These are phyloP conservation scores for Rosa multiflora DNA, from an alignment of 306 rosid species.

Conservation along the genomic window DNA sequence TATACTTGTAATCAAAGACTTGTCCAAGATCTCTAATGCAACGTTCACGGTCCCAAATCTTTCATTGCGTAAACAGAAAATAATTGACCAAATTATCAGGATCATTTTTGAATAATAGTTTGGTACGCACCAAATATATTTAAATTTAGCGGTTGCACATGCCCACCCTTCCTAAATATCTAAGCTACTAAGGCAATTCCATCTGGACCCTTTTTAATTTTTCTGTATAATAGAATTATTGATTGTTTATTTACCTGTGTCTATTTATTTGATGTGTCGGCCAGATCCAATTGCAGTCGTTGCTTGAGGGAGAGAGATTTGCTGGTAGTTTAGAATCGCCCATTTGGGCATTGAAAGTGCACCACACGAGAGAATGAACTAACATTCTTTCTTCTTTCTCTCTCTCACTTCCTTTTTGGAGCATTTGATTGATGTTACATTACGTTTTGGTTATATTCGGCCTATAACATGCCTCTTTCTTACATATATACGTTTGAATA, in stretches of 20 bases:
- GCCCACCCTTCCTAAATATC: neutral
- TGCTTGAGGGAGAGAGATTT: neutral
- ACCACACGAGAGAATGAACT: neutral
- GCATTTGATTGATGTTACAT: neutral
- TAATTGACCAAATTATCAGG: neutral
- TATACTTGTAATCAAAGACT: neutral
- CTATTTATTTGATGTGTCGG: neutral
- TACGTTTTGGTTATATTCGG: neutral
- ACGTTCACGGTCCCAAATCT: neutral
- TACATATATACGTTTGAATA: no score
- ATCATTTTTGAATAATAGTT: neutral
- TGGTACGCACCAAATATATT: neutral
- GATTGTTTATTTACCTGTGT: neutral
- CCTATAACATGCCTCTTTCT: no score
- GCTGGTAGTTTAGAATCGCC: neutral
- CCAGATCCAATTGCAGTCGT: neutral
- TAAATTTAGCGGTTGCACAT: neutral
- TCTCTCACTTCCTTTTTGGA: neutral
- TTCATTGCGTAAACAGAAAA: neutral
- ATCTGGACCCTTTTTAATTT: neutral
- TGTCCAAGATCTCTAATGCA: neutral
- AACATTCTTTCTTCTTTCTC: neutral
- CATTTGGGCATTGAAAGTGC: neutral
- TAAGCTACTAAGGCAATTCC: neutral
- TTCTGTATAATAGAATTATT: neutral